Conservation (phyloP, 768 basidiomycete species). For the Cyathus striatus region DNA sequence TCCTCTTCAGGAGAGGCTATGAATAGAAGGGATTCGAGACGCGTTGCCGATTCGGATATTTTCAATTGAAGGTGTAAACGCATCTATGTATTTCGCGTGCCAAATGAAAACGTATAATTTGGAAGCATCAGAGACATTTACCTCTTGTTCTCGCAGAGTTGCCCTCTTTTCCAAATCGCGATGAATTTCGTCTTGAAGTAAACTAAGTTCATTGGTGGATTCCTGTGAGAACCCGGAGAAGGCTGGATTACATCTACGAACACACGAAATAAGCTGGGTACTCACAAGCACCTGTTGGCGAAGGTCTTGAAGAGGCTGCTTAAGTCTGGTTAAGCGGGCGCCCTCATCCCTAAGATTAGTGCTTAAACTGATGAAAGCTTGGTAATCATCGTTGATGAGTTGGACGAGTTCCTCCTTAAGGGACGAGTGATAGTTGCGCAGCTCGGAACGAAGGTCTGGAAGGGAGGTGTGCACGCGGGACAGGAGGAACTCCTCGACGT, state of each 20-base stretch:
- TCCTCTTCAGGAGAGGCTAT: constrained; percentile 53
- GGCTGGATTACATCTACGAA: constrained; percentile 1
- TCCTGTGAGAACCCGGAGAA: too few species aligned
- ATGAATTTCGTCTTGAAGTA: constrained; percentile 69
- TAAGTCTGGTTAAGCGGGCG: constrained; percentile 59
- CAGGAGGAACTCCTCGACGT: constrained; percentile 84
- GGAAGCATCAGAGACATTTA: constrained; percentile 22
- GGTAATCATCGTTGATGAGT: constrained; percentile 97
- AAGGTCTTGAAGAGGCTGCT: constrained; percentile 60
- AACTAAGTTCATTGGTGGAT: constrained; percentile 58
- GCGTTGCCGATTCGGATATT: constrained; percentile 85
- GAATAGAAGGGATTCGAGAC: constrained; percentile 81
- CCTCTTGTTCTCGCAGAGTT: constrained; percentile 83
- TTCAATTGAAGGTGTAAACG: constrained; percentile 83
- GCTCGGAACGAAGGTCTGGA: constrained; percentile 81
- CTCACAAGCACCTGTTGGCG: constrained; percentile 66
- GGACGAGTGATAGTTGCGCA: constrained; percentile 76
- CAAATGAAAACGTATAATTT: too few species aligned
- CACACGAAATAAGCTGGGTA: constrained; percentile 4
- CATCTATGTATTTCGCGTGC: constrained; percentile 34
- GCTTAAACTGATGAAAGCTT: constrained; percentile 94
- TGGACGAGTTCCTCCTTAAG: constrained; percentile 93
- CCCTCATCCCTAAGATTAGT: constrained; percentile 89
- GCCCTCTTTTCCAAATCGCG: constrained; percentile 74
- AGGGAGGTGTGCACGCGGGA: constrained; percentile 82